Evolutionary conservation across 139 green algal species (phyloP), one percentile per base, ranked within the genome.

Genomic region (Ettlia oleoabundans): DNA sequence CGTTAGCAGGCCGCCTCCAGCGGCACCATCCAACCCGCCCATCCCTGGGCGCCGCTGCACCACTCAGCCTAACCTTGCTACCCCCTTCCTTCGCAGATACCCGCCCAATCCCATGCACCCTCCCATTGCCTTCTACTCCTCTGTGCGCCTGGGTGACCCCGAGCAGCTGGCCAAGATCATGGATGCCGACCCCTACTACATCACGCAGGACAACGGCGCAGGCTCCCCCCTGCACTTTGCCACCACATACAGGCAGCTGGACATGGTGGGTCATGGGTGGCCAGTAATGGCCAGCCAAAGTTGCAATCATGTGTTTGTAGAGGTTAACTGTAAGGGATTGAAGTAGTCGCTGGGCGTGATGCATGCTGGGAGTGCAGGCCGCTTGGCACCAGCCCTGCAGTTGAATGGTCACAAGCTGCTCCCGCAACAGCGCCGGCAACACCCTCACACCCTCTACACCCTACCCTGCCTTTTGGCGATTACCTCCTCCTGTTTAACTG

Each of bases 171-270:
- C 86, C 13, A 88, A 89, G 58, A 94, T 98, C 81, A 97, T 98
- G 92, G 63, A 90, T 13, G 84, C 85, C 4, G 95, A 98, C 76
- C 93, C 94, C 15, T 98, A 98, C 88, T 98, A 95, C 40, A 67
- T 96, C 38, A 98, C 95, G 0, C 95, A 97, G 84, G 95, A 98
- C 82, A 98, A 98, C 73, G 96, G 96, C 0, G 95, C 93, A 18
- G 96, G 95, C 6, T 90, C 93, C 18, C 95, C 95, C 10, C 38
- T 98, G 13, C 95, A 98, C 86, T 98, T 98, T 89, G 95, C 95
- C 7, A 90, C 90, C 24, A 98, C 95, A 2, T 98, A 98, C 90
- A 91, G 92, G 41, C 95, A 98, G 84, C 89, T 98, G 41, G 96
- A 98, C 88, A 98, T 98, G 95, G 89, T 95, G 69, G 13, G 76